These are phyloP conservation scores for Epichloe scottii DNA, from an alignment of 2,329 filamentous ascomycete species.

Conservation along the genomic window DNA sequence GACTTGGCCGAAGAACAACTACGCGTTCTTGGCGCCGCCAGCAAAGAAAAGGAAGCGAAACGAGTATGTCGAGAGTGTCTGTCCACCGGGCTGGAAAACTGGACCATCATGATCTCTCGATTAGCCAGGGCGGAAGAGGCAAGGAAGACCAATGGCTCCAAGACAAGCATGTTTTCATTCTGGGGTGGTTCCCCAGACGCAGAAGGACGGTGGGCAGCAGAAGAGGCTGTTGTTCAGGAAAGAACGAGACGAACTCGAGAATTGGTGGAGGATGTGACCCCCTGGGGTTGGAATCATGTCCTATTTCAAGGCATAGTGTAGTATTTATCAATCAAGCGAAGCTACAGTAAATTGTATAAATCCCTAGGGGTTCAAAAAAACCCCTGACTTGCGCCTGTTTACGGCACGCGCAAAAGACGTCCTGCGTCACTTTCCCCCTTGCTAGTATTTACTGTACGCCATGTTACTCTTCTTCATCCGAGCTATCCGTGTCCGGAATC, in stretches of 20 bases:
- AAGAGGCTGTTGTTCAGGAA: constrained; percentile 41
- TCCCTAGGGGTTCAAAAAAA: not conserved
- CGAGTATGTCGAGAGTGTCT: constrained; percentile 68
- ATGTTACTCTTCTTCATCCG: not conserved
- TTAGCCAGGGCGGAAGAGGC: constrained; percentile 42
- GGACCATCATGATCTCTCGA: constrained; percentile 64
- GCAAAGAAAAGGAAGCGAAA: constrained; percentile 16
- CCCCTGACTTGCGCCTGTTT: too few species aligned
- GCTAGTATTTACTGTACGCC: not conserved
- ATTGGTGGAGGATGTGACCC: constrained; percentile 35
- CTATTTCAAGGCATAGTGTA: constrained; percentile 24
- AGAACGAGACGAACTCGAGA: constrained; percentile 37
- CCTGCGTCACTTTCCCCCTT: not conserved
- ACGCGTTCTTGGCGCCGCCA: constrained; percentile 26
- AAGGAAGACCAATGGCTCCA: constrained; percentile 22
- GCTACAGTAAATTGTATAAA: not conserved
- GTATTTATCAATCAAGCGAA: not conserved
- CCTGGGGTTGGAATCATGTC: constrained; percentile 22
- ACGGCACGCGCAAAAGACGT: too few species aligned
- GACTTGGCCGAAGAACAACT: constrained; percentile 63
- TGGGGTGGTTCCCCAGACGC: constrained; percentile 22
- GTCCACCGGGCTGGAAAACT: constrained; percentile 64
- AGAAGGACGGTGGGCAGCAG: constrained; percentile 39
- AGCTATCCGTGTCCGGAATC: constrained; percentile 1
- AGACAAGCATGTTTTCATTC: constrained; percentile 22